These are phyloP conservation scores for Euphorbia celastroides DNA, from an alignment of 441 rosid species.

Conservation along the genomic window DNA sequence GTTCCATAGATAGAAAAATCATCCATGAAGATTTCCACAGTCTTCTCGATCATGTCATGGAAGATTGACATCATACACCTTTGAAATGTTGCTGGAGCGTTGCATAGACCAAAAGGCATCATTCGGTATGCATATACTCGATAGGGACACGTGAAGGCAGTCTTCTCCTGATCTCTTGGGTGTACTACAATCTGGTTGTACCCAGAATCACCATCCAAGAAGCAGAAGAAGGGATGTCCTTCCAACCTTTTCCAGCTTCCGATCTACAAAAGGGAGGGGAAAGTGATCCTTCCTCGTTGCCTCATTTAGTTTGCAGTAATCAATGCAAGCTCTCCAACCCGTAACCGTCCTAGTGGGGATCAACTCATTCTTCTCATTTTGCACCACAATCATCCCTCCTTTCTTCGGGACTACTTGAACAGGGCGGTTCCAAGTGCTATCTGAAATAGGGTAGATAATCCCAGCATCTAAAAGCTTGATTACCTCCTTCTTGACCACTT, in stretches of 20 bases:
- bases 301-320: too few relatives aligned
- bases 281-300: too few relatives aligned
- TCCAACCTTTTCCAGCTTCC: too few relatives aligned
- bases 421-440: too few relatives aligned
- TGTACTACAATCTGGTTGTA: background rate
- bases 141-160: background rate
- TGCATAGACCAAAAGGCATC: background rate
- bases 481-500: too few relatives aligned
- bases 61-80: background rate
- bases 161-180: background rate
- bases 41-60: background rate
- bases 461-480: too few relatives aligned
- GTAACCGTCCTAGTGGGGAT: background rate
- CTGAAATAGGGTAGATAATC: too few relatives aligned
- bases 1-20: background rate
- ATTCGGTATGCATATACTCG: too few relatives aligned
- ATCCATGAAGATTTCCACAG: background rate
- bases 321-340: background rate
- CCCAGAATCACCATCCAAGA: background rate
- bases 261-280: too few relatives aligned
- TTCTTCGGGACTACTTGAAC: too few relatives aligned
- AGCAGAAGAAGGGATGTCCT: background rate
- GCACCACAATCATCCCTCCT: background rate
- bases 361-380: background rate
- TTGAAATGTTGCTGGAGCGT: too few relatives aligned